Conservation (phyloP, 148 eudicot genomes). For the Cornus suecica region DNA sequence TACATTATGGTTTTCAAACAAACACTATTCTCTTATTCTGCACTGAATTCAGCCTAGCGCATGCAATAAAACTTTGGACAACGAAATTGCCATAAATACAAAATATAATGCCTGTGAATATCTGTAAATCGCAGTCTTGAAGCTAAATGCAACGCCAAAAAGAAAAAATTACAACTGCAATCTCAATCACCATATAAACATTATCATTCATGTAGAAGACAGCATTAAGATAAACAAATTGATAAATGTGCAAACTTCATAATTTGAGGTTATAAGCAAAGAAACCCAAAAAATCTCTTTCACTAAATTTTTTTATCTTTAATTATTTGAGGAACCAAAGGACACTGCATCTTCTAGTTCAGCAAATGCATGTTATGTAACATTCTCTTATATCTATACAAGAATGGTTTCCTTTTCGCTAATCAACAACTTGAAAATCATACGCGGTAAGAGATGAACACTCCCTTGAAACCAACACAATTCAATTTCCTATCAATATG, state of each 20-base stretch:
- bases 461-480: conserved; percentile 7
- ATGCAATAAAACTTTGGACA: not conserved
- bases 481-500: conserved; percentile 26
- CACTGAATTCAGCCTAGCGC: not conserved
- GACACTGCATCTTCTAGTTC: conserved; percentile 9
- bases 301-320: conserved; percentile 4
- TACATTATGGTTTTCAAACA: not conserved
- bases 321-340: conserved; percentile 8
- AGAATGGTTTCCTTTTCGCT: conserved; percentile 14
- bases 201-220: not conserved
- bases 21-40: not conserved
- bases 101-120: not conserved
- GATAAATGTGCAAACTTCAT: not conserved
- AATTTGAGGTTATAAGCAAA: not conserved
- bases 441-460: conserved; percentile 6
- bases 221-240: not conserved
- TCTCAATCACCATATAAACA: not conserved
- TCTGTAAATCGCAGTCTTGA: not conserved
- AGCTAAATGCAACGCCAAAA: not conserved
- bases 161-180: not conserved
- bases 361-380: conserved; percentile 6
- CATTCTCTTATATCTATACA: conserved; percentile 1
- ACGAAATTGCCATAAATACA: not conserved
- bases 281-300: not conserved
- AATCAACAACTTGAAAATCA: conserved; percentile 13